Conservation (phyloP, 2,329 filamentous ascomycete species). For the Phaeoacremonium minimum region DNA sequence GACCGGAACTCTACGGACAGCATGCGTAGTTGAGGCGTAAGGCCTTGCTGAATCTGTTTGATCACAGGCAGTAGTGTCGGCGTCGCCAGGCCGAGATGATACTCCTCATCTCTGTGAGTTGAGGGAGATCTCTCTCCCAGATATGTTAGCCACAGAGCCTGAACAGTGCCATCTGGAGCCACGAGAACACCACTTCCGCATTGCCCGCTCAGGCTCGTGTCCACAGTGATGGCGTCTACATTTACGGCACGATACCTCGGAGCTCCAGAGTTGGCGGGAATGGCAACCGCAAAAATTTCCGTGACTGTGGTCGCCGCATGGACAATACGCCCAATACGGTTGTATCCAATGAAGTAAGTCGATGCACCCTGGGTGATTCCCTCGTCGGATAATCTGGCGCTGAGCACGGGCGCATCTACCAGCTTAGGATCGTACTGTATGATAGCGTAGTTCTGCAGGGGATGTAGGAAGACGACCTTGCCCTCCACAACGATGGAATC, state of each 20-base stretch:
- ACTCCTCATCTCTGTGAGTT: slow-evolving; percentile 59
- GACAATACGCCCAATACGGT: slow-evolving; percentile 89
- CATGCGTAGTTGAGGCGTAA: slow-evolving; percentile 79
- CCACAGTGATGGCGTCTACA: slow-evolving; percentile 93
- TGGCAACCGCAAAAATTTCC: slow-evolving; percentile 94
- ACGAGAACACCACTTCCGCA: slow-evolving; percentile 93
- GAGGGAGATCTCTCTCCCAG: slow-evolving; percentile 62
- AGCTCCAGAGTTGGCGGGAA: slow-evolving; percentile 81
- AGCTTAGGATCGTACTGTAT: slow-evolving; percentile 90
- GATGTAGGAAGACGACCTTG: slow-evolving; percentile 93
- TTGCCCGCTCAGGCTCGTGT: slow-evolving; percentile 84
- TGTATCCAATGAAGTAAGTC: slow-evolving; percentile 97
- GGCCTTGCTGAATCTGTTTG: slow-evolving; percentile 74
- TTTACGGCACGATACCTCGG: slow-evolving; percentile 94
- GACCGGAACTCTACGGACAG: slow-evolving; percentile 91
- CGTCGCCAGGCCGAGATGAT: slow-evolving; percentile 88
- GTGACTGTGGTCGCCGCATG: slow-evolving; percentile 93
- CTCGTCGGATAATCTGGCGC: slow-evolving; percentile 75
- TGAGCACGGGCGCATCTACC: slow-evolving; percentile 90
- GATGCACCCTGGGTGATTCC: slow-evolving; percentile 89
- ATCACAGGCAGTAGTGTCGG: slow-evolving; percentile 87
- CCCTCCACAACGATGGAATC: slow-evolving; percentile 93
- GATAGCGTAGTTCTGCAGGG: slow-evolving; percentile 93
- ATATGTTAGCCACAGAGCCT: slow-evolving; percentile 95
- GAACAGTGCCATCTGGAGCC: slow-evolving; percentile 83